Evolutionary conservation across 164 flowering plant species (phyloP).

Genomic region (Chimonanthus salicifolius): DNA sequence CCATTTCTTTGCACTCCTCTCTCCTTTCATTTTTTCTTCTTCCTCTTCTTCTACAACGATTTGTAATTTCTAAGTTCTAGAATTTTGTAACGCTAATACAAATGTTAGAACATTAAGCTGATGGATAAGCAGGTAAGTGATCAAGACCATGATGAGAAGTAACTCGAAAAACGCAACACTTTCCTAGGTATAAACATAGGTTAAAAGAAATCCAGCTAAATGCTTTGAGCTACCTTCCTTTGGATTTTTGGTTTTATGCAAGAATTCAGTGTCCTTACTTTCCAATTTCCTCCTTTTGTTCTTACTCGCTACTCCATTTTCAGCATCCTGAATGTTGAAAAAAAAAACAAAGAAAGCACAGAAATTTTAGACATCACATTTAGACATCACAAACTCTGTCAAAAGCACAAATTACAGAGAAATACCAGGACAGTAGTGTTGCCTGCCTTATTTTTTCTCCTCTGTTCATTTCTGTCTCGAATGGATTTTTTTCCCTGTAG

Average conservation of each 20-base stretch:
- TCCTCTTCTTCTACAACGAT: no score
- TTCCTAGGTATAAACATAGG: background rate
- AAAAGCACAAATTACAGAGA: conserved; percentile 3
- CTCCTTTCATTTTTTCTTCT: no score
- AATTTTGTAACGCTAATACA: background rate
- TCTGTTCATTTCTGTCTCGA: conserved; percentile 30
- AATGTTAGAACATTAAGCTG: background rate
- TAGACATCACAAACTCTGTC: background rate
- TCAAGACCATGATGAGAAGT: background rate
- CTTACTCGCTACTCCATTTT: conserved; percentile 17
- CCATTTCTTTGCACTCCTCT: no score
- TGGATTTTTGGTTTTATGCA: conserved; percentile 10
- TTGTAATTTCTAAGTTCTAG: no score
- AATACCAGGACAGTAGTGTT: conserved; percentile 15
- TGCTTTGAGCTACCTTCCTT: conserved; percentile 27
- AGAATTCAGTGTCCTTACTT: conserved; percentile 13
- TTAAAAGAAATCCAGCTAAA: background rate
- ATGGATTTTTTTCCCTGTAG: conserved; percentile 27
- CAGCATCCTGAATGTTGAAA: conserved; percentile 24
- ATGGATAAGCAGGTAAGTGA: background rate
- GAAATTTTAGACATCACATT: background rate
- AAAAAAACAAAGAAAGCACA: background rate
- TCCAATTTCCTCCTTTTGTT: conserved; percentile 34
- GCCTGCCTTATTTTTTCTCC: conserved; percentile 26
- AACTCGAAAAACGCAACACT: background rate